Evolutionary conservation across 139 green algal species (phyloP).

Genomic region (Tetratostichococcus sp.): DNA sequence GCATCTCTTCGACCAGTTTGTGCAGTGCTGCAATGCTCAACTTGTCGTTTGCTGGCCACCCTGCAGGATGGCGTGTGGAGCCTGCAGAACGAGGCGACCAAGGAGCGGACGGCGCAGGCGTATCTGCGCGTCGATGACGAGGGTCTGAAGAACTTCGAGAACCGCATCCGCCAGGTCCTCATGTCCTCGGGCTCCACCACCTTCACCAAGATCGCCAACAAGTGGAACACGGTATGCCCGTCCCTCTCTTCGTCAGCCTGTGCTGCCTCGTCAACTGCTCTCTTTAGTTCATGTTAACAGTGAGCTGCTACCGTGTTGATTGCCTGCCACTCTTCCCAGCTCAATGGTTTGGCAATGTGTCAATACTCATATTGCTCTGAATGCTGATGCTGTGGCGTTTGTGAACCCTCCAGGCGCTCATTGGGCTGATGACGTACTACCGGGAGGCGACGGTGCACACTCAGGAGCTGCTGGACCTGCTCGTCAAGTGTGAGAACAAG

Average conservation of each 20-base stretch:
- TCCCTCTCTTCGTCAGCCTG: background rate
- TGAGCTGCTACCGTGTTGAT: too few relatives aligned
- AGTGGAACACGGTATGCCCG: constrained; percentile 74
- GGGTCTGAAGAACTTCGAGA: constrained; percentile 94
- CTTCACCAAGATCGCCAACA: constrained; percentile 99
- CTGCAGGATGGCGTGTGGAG: constrained; percentile 91
- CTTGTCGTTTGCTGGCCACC: too few relatives aligned
- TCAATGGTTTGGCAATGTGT: too few relatives aligned
- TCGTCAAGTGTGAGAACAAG: constrained; percentile 99
- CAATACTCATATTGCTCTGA: too few relatives aligned
- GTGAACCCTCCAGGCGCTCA: constrained; percentile 61
- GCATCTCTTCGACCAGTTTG: too few relatives aligned
- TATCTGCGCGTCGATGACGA: constrained; percentile 98
- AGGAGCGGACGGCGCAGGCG: constrained; percentile 93
- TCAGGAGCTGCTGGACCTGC: constrained; percentile 97
- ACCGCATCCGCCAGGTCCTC: constrained; percentile 93
- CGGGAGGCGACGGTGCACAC: constrained; percentile 91
- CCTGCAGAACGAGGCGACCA: constrained; percentile 95
- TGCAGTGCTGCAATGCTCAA: too few relatives aligned
- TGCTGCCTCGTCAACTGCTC: too few relatives aligned
- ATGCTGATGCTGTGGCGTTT: too few relatives aligned
- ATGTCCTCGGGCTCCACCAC: constrained; percentile 97
- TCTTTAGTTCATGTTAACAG: too few relatives aligned
- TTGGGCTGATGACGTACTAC: constrained; percentile 98
- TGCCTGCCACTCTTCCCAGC: too few relatives aligned